Percentiles rank a stretch among this genome's conserved stretches.
Evolutionary conservation across 1,139 yeast species (phyloP).

Genomic region (Yamadazyma sp.): DNA sequence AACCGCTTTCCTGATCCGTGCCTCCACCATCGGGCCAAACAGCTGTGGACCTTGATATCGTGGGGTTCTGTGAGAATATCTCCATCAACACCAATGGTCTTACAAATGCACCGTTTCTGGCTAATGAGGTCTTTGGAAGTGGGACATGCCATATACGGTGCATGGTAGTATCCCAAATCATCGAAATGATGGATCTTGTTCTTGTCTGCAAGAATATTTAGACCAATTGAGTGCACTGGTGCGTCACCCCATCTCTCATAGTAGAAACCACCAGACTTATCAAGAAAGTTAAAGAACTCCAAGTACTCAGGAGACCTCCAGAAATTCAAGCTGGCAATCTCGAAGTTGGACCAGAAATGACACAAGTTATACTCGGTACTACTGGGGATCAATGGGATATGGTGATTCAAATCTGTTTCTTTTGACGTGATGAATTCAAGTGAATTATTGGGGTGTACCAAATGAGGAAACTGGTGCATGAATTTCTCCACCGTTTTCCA

Average conservation of each 20-base stretch:
- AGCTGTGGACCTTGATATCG: constrained; percentile 65
- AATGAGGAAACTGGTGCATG: constrained; percentile 57
- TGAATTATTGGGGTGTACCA: constrained; percentile 67
- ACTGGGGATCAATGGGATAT: constrained; percentile 20
- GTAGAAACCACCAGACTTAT: constrained; percentile 78
- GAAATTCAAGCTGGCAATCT: constrained; percentile 78
- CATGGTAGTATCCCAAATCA: constrained; percentile 84
- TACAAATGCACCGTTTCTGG: constrained; percentile 73
- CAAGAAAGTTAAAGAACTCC: constrained; percentile 68
- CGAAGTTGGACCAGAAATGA: constrained; percentile 96
- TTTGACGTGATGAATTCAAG: constrained; percentile 68
- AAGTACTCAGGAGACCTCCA: constrained; percentile 72
- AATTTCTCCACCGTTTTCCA: constrained; percentile 77
- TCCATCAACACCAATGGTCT: constrained; percentile 34
- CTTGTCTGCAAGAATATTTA: constrained; percentile 63
- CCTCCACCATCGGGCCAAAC: constrained; percentile 87
- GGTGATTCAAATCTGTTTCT: constrained; percentile 36
- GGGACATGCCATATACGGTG: constrained; percentile 85
- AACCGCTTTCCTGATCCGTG: constrained; percentile 59
- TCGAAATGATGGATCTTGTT: constrained; percentile 82
- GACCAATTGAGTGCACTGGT: constrained; percentile 87
- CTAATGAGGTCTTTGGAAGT: constrained; percentile 45
- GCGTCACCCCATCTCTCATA: constrained; percentile 99
- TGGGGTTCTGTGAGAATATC: constrained; percentile 41
- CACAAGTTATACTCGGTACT: constrained; percentile 76